These are phyloP conservation scores for Aspergillus ruber DNA, from an alignment of 2,329 filamentous ascomycete species.

Conservation along the genomic window DNA sequence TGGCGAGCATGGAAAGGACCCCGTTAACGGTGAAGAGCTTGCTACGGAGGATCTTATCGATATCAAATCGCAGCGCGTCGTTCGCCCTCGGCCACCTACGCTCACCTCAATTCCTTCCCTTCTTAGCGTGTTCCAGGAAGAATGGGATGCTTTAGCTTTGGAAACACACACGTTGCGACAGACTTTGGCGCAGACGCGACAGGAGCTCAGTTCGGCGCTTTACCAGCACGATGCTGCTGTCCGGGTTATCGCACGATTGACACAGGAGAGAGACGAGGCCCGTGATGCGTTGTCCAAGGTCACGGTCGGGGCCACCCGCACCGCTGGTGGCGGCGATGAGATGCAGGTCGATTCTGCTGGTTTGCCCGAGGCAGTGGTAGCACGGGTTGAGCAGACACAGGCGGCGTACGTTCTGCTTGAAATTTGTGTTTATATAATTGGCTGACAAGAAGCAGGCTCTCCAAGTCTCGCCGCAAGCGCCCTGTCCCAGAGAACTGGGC, in stretches of 20 bases:
- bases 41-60: slow-evolving; percentile 78
- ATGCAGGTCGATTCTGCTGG: slow-evolving; percentile 87
- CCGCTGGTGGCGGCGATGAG: slow-evolving; percentile 55
- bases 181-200: slow-evolving; percentile 79
- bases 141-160: slow-evolving; percentile 91
- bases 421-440: slow-evolving; percentile 5
- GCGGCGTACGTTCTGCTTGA: slow-evolving; percentile 55
- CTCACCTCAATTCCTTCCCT: slow-evolving; percentile 94
- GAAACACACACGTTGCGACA: slow-evolving; percentile 89
- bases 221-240: slow-evolving; percentile 98
- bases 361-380: slow-evolving; percentile 64
- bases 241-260: slow-evolving; percentile 82
- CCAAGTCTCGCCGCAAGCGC: slow-evolving; percentile 83
- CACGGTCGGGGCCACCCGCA: slow-evolving; percentile 57
- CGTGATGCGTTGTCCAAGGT: slow-evolving; percentile 81
- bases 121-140: slow-evolving; percentile 90
- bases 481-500: slow-evolving; percentile 80
- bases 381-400: slow-evolving; percentile 73
- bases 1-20: slow-evolving; percentile 85
- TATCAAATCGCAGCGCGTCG: slow-evolving; percentile 73
- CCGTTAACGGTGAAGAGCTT: slow-evolving; percentile 79
- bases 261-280: slow-evolving; percentile 88
- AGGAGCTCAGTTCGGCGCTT: slow-evolving; percentile 86
- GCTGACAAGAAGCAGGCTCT: slow-evolving; percentile 54
- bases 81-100: slow-evolving; percentile 83